A percentile compares a stretch with the other conserved stretches of the same genome.
phyloP scores from a whole-genome alignment of 164 flowering plant genomes.

The Vitis rotundifolia region DNA sequence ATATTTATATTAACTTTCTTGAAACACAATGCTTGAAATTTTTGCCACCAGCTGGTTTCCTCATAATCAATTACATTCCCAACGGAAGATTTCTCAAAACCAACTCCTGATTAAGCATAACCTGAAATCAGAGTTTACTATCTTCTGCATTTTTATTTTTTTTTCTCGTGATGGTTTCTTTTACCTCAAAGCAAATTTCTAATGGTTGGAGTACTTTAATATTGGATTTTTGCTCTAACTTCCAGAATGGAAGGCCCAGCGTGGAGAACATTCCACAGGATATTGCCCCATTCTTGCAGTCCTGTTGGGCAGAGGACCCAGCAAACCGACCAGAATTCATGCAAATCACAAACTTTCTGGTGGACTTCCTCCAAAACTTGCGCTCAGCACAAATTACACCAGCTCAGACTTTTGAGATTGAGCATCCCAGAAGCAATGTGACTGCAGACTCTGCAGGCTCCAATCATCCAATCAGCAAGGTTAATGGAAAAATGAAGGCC shows the following conservation, averaged over 20 bases:
- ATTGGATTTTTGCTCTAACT: not conserved
- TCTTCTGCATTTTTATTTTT: no score
- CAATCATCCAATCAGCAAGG: not conserved
- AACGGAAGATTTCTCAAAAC: no score
- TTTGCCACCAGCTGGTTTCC: no score
- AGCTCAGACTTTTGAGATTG: slow-evolving; percentile 14
- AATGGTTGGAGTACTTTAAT: not conserved
- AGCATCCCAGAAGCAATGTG: not conserved
- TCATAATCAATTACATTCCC: no score
- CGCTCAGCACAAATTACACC: slow-evolving; percentile 9
- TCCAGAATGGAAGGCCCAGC: slow-evolving; percentile 61
- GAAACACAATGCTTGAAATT: no score
- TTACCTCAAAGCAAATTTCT: not conserved
- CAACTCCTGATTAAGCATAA: not conserved
- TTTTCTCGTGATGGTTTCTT: no score
- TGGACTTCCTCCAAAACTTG: slow-evolving; percentile 16
- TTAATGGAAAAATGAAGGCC: not conserved
- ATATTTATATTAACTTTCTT: no score
- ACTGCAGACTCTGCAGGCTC: not conserved
- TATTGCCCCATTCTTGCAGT: slow-evolving; percentile 41
- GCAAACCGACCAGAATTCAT: slow-evolving; percentile 54
- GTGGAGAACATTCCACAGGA: slow-evolving; percentile 47
- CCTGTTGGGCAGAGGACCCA: slow-evolving; percentile 78
- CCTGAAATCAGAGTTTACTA: not conserved
- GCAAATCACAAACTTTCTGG: slow-evolving; percentile 34